phyloP scores from a whole-genome alignment of 1,284 basidiomycete species.

The Irpex lacteus region DNA sequence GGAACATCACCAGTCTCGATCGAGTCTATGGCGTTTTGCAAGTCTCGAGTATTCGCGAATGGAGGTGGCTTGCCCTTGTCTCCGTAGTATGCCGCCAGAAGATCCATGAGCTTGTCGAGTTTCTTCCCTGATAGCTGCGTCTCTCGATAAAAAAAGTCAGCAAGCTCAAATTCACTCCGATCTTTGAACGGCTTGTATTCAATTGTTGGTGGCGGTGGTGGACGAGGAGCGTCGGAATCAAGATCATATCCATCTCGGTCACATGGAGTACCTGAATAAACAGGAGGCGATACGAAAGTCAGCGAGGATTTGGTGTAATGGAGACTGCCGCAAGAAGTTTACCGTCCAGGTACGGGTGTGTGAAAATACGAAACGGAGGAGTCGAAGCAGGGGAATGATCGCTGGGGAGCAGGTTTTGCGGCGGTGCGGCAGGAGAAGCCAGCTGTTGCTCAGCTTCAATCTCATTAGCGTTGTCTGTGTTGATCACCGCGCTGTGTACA shows the following conservation, averaged over 20 bases:
- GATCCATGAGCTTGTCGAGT: not conserved
- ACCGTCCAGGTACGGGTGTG: too few relatives aligned
- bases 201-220: not conserved
- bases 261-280: not conserved
- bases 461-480: too few relatives aligned
- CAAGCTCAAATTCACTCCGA: not conserved
- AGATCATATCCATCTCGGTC: not conserved
- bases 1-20: not conserved
- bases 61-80: not conserved
- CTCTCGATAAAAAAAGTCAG: not conserved
- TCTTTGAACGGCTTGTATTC: not conserved
- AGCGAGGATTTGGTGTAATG: too few relatives aligned
- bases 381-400: too few relatives aligned
- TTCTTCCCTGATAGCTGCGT: not conserved
- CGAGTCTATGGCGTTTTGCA: not conserved
- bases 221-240: not conserved
- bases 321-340: too few relatives aligned
- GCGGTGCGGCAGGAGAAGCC: too few relatives aligned
- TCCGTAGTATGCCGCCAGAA: not conserved
- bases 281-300: not conserved
- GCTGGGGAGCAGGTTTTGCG: too few relatives aligned
- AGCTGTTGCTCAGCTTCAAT: too few relatives aligned
- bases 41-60: not conserved
- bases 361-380: too few relatives aligned
- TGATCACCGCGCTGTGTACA: too few relatives aligned